Evolutionary conservation across 2,329 filamentous ascomycete genomes (phyloP).

Genomic region (Tympanopsis confertula): DNA sequence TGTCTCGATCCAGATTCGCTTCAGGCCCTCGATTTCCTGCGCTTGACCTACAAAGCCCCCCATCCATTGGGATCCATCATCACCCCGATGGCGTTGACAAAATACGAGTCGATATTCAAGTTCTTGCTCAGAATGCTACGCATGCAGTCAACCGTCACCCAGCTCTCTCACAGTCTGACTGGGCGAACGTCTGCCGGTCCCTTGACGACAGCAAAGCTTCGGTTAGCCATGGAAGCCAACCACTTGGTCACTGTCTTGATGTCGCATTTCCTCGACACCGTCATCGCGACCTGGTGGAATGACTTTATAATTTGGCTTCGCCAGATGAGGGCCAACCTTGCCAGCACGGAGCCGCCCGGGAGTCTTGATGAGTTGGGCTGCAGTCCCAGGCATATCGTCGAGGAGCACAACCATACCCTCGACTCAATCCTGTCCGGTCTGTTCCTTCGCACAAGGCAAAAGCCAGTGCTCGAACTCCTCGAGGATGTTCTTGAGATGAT

Average conservation of each 20-base stretch:
- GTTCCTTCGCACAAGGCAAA: slow-evolving; percentile 64
- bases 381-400: slow-evolving; percentile 56
- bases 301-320: slow-evolving; percentile 57
- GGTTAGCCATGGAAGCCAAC: slow-evolving; percentile 66
- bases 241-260: slow-evolving; percentile 66
- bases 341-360: slow-evolving; percentile 13
- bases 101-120: slow-evolving; percentile 79
- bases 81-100: slow-evolving; percentile 55
- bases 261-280: slow-evolving; percentile 70
- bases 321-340: slow-evolving; percentile 45
- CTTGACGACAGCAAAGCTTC: slow-evolving; percentile 26
- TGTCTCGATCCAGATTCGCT: slow-evolving; percentile 75
- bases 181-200: slow-evolving; percentile 14
- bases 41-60: slow-evolving; percentile 73
- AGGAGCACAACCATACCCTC: slow-evolving; percentile 61
- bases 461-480: slow-evolving; percentile 59
- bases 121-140: slow-evolving; percentile 66
- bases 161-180: slow-evolving; percentile 47
- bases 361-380: slow-evolving; percentile 22
- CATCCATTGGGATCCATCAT: slow-evolving; percentile 62
- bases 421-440: slow-evolving; percentile 66
- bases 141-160: slow-evolving; percentile 64
- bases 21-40: slow-evolving; percentile 84
- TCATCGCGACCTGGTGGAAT: slow-evolving; percentile 63
- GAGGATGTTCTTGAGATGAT: slow-evolving; percentile 67